These are phyloP conservation scores for Prunella vulgaris DNA, from an alignment of 257 asterid genomes.

Conservation along the genomic window DNA sequence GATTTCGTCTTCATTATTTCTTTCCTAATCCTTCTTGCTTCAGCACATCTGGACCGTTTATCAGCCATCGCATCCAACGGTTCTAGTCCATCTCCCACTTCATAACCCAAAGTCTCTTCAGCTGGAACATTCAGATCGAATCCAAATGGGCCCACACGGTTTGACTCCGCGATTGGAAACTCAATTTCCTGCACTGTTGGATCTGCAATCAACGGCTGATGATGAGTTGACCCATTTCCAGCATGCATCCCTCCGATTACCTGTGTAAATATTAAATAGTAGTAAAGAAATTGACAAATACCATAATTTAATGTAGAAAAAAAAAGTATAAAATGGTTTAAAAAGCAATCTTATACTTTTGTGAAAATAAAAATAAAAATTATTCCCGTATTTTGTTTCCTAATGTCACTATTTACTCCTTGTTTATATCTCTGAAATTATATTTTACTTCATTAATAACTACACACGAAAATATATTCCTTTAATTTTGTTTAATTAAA, in stretches of 20 bases:
- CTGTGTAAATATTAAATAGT: constrained; percentile 16
- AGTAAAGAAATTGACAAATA: neutral
- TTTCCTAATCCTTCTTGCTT: constrained; percentile 52
- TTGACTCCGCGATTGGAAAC: constrained; percentile 8
- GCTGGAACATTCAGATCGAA: constrained; percentile 36
- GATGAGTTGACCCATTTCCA: constrained; percentile 14
- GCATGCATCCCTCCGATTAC: neutral
- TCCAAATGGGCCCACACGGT: constrained; percentile 32
- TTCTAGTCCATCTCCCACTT: constrained; percentile 5
- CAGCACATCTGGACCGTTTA: constrained; percentile 47
- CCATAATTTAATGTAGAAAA: no score
- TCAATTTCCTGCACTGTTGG: constrained; percentile 25
- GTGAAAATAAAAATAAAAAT: no score
- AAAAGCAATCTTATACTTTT: no score
- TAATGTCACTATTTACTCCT: no score
- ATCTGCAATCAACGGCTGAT: constrained; percentile 21
- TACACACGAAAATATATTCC: no score
- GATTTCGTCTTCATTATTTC: constrained; percentile 31
- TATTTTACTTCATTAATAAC: no score
- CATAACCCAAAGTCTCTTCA: constrained; percentile 13
- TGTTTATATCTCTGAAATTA: no score
- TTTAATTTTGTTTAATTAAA: no score
- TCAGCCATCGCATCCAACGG: constrained; percentile 36
- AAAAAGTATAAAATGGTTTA: no score
- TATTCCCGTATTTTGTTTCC: no score